phyloP scores from a whole-genome alignment of 2,329 filamentous ascomycete genomes.

The Apiospora hydei region DNA sequence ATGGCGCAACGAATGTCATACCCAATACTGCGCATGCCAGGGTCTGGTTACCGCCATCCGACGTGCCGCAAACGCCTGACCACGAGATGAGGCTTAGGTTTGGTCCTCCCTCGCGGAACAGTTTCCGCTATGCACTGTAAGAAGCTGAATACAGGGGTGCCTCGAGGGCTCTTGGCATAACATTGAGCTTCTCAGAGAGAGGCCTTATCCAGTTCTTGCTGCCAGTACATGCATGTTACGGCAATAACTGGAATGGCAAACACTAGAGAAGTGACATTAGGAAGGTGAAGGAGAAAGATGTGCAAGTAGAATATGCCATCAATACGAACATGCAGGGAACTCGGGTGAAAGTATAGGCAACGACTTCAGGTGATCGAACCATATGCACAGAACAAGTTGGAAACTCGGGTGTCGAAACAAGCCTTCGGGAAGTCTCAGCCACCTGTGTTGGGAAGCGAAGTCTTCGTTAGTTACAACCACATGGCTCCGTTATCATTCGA shows the following conservation, averaged over 20 bases:
- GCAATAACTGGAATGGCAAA: background rate
- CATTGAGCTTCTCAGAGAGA: background rate
- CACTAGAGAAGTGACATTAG: too few species aligned
- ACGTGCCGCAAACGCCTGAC: background rate
- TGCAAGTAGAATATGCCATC: background rate
- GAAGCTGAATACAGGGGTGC: slow-evolving; percentile 10
- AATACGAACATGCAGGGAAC: background rate
- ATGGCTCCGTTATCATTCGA: background rate
- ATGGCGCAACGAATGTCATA: background rate
- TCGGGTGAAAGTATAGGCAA: background rate
- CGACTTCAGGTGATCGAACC: background rate
- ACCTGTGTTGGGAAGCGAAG: slow-evolving; percentile 24
- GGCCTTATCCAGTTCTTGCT: background rate
- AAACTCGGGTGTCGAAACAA: slow-evolving; percentile 17
- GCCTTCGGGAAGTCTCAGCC: slow-evolving; percentile 25
- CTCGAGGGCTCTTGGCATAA: background rate
- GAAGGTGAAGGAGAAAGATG: background rate
- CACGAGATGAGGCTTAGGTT: background rate
- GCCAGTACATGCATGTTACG: background rate
- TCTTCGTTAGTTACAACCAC: background rate
- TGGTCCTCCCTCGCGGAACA: background rate
- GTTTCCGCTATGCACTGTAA: background rate
- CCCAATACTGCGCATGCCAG: background rate
- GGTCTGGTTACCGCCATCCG: background rate
- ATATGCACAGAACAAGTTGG: background rate